Base-by-base conservation (phyloP, 805 yeast genomes). In the Tetrapisispora iriomotensis region DNA sequence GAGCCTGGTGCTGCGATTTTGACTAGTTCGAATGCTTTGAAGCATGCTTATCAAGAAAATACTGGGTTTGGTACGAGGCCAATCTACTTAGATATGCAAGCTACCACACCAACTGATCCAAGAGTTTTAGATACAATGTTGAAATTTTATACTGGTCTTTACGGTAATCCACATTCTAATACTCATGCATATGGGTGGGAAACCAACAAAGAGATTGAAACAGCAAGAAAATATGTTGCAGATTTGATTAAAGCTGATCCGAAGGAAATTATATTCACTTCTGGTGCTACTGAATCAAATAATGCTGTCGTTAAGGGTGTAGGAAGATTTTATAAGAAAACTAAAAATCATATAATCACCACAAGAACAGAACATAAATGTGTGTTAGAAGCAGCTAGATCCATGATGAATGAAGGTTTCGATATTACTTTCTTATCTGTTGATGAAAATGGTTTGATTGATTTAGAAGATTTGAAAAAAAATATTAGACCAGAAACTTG, bases 111-210 rank as follows among this genome's bases (percentile, higher is more conserved):
- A 21, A 83, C 92, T 1, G 99, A 92, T 58, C 98, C 98, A 24
- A 72, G 99, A 40, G 99, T 92, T 8, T 65, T 92, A 49, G 95
- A 85, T 58, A 80, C 77, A 49, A 86, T 85, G 95, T 60, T 85
- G 50, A 76, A 74, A 51, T 86, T 80, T 56, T 82, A 75, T 61
- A 90, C 97, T 2, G 97, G 97, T 4, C 70, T 85, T 41, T 92
- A 86, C 59, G 99, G 99, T 45, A 92, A 92, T 61, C 99, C 99
- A 18, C 99, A 92, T 64, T 86, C 96, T 6, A 78, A 92, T 43
- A 92, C 98, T 2, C 99, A 92, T 59, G 75, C 95, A 6, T 92
- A 90, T 60, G 99, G 99, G 26, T 92, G 99, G 99, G 99, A 92
- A 66, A 84, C 98, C 3, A 96, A 90, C 43, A 75, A 74, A 46